Percentiles rank a stretch among this genome's conserved stretches.
Conservation (phyloP, 352 stramenopile species). For the Phytophthora citrophthora region DNA sequence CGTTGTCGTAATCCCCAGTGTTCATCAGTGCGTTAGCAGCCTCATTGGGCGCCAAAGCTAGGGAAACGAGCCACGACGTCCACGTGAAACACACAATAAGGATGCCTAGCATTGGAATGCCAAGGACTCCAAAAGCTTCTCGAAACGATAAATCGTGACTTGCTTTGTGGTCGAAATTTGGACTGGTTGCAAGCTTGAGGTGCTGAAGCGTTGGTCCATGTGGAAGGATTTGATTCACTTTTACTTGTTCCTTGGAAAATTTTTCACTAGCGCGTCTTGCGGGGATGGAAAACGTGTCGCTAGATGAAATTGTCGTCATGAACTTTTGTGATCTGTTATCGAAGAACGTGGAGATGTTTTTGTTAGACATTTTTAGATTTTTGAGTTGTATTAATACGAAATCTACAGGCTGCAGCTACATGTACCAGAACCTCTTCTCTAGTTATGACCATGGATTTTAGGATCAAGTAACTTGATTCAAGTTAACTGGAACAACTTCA, state of each 20-base stretch:
- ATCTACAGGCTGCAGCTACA: no score
- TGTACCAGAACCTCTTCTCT: no score
- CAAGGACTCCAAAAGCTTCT: conserved; percentile 20
- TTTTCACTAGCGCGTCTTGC: background rate
- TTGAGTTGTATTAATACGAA: no score
- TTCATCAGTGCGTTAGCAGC: conserved; percentile 18
- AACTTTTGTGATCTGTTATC: background rate
- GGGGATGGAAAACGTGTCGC: background rate
- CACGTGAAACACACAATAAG: conserved; percentile 24
- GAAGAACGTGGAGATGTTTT: background rate
- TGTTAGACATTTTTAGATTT: background rate
- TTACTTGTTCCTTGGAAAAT: background rate
- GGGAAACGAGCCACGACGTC: conserved; percentile 25
- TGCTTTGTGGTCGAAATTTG: background rate
- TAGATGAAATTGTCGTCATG: background rate
- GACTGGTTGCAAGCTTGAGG: background rate
- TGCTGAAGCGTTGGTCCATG: conserved; percentile 1
- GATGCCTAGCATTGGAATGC: conserved; percentile 20
- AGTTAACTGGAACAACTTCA: no score
- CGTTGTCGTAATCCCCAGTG: conserved; percentile 24
- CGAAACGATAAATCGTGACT: conserved; percentile 1
- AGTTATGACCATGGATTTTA: no score
- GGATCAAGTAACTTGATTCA: no score
- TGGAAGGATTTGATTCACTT: conserved; percentile 12
- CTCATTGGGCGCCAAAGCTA: conserved; percentile 13